Evolutionary conservation across 2,329 filamentous ascomycete genomes (phyloP), one percentile per base, ranked within the genome.

Genomic region (Hawksworthiomyces lignivorus): DNA sequence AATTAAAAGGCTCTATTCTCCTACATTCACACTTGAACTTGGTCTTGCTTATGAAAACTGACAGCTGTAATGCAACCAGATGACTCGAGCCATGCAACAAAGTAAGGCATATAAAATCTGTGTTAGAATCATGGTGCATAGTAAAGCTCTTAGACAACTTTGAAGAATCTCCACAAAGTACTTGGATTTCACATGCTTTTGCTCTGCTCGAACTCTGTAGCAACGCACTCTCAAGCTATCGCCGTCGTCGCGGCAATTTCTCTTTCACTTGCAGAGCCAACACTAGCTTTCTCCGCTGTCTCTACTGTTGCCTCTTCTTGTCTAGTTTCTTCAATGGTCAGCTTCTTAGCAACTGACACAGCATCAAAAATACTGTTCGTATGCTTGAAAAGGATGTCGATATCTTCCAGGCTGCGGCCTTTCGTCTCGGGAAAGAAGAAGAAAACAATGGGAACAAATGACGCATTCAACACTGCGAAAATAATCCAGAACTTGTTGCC

Each of bases 361-460:
- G 28, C 27, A n/a, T 42, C n/a, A 24, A 43, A 36, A 24, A 43
- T 28, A 28, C 34, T 32, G 10, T 27, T 43, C 17, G 34, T 43
- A 15, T 43, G 35, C 18, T 29, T 28, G 32, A 60, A 60, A 45
- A 85, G 79, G 43, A 75, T 68, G 53, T 85, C 81, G 59, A 85
- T 77, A 55, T 85, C 81, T 57, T 85, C 81, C 26, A 84, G 65
- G 12, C 68, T 74, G 11, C 73, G 69, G 48, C 58, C 54, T 53
- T 67, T 65, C 4, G 74, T 75, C 54, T 77, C 73, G 0, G 73
- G 72, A 48, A 72, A 73, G 50, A 71, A 67, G 47, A 73, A 60
- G 51, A 66, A 73, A 14, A 73, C 69, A 37, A 71, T 62, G 4
- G 72, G 71, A 32, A 75, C 31, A 19, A 40, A 40, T 6, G 36